Evolutionary conservation across 805 yeast genomes (phyloP).

Genomic region (Pichia nakasei): DNA sequence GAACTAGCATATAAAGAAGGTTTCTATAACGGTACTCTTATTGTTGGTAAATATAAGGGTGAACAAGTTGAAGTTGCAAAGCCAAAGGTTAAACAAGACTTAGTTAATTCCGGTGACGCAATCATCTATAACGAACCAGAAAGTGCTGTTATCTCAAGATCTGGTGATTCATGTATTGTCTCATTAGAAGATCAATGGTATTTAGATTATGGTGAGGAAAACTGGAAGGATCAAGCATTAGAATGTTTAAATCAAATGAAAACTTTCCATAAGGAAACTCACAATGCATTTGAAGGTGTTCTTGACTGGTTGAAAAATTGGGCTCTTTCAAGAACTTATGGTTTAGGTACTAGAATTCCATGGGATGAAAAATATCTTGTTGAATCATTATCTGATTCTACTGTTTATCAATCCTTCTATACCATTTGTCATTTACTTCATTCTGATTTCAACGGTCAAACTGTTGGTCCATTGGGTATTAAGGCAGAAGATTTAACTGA

Average conservation of each 20-base stretch:
- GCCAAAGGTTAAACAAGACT: constrained; percentile 73
- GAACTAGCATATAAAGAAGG: constrained; percentile 96
- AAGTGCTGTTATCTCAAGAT: constrained; percentile 78
- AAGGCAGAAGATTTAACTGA: constrained; percentile 81
- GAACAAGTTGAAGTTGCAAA: constrained; percentile 88
- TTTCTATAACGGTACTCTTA: constrained; percentile 80
- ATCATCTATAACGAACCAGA: constrained; percentile 95
- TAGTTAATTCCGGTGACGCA: constrained; percentile 70
- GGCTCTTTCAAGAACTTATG: constrained; percentile 96
- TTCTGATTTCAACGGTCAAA: constrained; percentile 74
- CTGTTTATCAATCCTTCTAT: constrained; percentile 90
- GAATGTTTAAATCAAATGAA: constrained; percentile 73
- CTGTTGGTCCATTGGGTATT: constrained; percentile 63
- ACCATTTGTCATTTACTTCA: constrained; percentile 85
- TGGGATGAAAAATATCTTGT: constrained; percentile 94
- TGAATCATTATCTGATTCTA: constrained; percentile 93
- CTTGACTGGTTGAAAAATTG: constrained; percentile 95
- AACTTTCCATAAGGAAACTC: constrained; percentile 73
- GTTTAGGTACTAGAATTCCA: constrained; percentile 89
- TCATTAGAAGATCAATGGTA: constrained; percentile 98
- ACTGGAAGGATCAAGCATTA: constrained; percentile 75
- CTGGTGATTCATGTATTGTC: constrained; percentile 95
- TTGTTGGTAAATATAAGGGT: constrained; percentile 76
- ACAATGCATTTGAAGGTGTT: constrained; percentile 88
- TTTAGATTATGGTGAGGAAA: constrained; percentile 90